Conservation (phyloP, 371 early-diverging fungal species). For the Saksenaea vasiformis region DNA sequence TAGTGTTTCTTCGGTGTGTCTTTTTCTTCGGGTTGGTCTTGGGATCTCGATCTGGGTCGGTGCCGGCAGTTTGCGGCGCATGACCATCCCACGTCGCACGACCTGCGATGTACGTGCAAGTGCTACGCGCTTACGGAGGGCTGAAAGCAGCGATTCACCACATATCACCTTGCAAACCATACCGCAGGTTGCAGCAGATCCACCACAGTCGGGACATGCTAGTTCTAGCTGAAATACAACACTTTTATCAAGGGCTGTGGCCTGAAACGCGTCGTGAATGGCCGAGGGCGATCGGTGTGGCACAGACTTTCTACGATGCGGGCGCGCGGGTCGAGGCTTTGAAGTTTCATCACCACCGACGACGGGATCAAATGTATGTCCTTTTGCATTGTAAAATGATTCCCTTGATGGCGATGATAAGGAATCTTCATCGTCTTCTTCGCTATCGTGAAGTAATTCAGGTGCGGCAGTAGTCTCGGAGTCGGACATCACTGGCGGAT, state of each 20-base stretch:
- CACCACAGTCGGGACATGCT: not conserved
- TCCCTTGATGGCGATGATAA: conserved; percentile 7
- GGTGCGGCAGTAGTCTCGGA: conserved; percentile 27
- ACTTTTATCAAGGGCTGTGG: conserved; percentile 31
- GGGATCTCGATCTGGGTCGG: conserved; percentile 17
- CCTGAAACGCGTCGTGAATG: conserved; percentile 31
- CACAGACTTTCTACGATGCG: conserved; percentile 26
- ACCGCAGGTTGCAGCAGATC: conserved; percentile 4
- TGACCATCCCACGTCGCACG: conserved; percentile 16
- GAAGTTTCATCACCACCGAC: not conserved
- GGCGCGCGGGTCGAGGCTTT: not conserved
- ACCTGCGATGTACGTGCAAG: conserved; percentile 20
- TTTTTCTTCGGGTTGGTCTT: not conserved
- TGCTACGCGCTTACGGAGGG: conserved; percentile 33
- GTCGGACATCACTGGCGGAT: not conserved
- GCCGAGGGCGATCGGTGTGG: conserved; percentile 43
- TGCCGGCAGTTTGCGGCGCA: conserved; percentile 13
- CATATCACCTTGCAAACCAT: conserved; percentile 33
- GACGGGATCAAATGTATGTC: not conserved
- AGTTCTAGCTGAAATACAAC: conserved; percentile 44
- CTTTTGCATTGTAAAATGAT: not conserved
- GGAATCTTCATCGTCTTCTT: conserved; percentile 39
- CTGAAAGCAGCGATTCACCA: conserved; percentile 37
- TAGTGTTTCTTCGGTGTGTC: not conserved
- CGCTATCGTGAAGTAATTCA: conserved; percentile 40